Base-by-base conservation (phyloP, 768 basidiomycete genomes). In the Boletus sp. region DNA sequence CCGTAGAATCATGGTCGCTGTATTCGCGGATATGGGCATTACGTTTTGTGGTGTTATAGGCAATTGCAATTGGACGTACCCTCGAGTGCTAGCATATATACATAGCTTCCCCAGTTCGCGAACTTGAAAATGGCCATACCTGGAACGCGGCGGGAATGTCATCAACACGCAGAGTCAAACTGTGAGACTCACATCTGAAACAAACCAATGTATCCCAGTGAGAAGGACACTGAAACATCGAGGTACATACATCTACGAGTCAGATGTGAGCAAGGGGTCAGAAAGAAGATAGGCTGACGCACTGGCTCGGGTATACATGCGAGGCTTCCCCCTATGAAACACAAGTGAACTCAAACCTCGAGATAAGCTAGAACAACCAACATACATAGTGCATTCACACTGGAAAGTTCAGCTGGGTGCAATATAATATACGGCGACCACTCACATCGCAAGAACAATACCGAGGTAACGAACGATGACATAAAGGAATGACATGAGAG, bases 1-100 rank as follows among this genome's bases (percentile, higher is more conserved):
- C 35, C 57, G 47, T 30, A 58, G 40, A 28, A 58, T 54, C 57
- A 58, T 58, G 32, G 35, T 54, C 18, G 35, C 57, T 58, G 18
- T 33, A 17, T 50, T 29, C 15, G 11, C 1, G 33, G 14, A 39
- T 24, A 15, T 40, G 5, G 17, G 2, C 42, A 14, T 32, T 14
- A 44, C 1, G 18, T 33, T 40, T 28, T 12, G 42, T 35, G 4
- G 18, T n/a, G 12, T 29, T 30, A 8, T 14, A 12, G 14, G 12
- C 12, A 14, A 33, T 29, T 29, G 12, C 12, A 14, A 33, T 29
- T 29, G n/a, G 24, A 50, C 51, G 20, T 30, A 58, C 57, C 41
- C 41, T 58, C 53, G 33, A 54, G 41, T 6, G 57, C 57, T 36
- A 53, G 36, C 47, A 49, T 58, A 18, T 54, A 58, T 18, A 54